Conservation (phyloP, 495 filamentous ascomycete species). For the Monascus purpureus region DNA sequence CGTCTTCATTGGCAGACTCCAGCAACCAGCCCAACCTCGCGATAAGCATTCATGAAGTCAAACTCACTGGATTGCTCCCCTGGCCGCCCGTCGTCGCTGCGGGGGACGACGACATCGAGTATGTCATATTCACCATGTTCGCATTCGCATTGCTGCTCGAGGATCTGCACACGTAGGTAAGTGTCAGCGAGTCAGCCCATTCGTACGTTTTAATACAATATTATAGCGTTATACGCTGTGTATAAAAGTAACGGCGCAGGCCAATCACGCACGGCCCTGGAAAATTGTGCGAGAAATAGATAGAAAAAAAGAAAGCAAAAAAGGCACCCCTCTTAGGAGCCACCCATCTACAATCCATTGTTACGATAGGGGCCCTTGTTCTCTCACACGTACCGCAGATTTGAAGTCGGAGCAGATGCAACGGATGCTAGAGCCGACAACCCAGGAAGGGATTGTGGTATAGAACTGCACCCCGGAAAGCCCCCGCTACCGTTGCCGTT, state of each 20-base stretch:
- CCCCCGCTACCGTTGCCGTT: slow-evolving; percentile 11
- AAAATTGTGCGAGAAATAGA: no score
- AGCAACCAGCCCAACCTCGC: no score
- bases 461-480: slow-evolving; percentile 16
- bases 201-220: not conserved
- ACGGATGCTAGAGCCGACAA: slow-evolving; percentile 50
- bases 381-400: slow-evolving; percentile 52
- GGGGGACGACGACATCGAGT: slow-evolving; percentile 49
- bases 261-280: no score
- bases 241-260: no score
- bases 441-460: slow-evolving; percentile 37
- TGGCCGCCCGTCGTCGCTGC: slow-evolving; percentile 54
- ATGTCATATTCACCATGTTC: slow-evolving; percentile 40
- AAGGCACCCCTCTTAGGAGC: no score
- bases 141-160: slow-evolving; percentile 35
- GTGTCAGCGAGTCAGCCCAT: slow-evolving; percentile 2
- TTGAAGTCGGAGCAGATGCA: slow-evolving; percentile 46
- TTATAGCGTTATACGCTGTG: no score
- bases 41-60: not conserved
- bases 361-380: no score
- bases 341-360: no score
- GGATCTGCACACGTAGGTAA: slow-evolving; percentile 26
- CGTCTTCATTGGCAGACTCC: not conserved
- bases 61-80: slow-evolving; percentile 52
- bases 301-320: no score